A percentile compares a stretch with the other conserved stretches of the same genome.
Conservation (phyloP, 768 basidiomycete species). For the Tricholoma saponaceum region DNA sequence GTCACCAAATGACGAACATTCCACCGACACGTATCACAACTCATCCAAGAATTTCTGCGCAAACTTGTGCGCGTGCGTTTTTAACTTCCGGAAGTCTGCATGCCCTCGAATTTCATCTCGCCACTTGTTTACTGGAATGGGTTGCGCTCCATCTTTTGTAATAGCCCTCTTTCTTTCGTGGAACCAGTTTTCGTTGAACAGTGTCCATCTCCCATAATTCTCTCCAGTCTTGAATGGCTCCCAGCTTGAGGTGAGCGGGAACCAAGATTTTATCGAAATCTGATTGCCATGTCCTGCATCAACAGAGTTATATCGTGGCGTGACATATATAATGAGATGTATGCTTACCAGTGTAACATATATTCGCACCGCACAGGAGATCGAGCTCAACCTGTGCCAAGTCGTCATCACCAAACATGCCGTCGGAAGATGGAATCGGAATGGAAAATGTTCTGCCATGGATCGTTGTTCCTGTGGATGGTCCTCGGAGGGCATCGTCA, state of each 20-base stretch:
- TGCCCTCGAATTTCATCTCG: background rate
- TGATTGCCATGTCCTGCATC: background rate
- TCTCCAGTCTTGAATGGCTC: background rate
- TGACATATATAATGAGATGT: background rate
- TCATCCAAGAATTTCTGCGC: too few relatives aligned
- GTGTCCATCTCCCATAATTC: constrained; percentile 3
- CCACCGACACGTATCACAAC: too few relatives aligned
- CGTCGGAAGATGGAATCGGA: background rate
- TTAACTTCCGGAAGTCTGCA: background rate
- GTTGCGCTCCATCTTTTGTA: background rate
- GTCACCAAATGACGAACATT: too few relatives aligned
- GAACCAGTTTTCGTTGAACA: background rate
- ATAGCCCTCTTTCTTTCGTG: background rate
- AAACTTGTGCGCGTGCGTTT: background rate
- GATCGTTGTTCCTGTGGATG: background rate
- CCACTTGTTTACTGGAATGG: background rate
- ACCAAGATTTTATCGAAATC: constrained; percentile 15
- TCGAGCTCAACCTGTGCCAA: constrained; percentile 10
- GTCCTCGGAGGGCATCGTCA: constrained; percentile 9
- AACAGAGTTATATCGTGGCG: background rate
- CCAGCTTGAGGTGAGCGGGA: constrained; percentile 6
- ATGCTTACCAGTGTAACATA: constrained; percentile 6
- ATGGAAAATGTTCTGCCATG: background rate
- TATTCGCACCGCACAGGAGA: constrained; percentile 14
- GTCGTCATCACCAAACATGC: constrained; percentile 11